Evolutionary conservation across 257 asterid species (phyloP), one percentile per base, ranked within the genome.

Genomic region (Solanum ossicruentum): DNA sequence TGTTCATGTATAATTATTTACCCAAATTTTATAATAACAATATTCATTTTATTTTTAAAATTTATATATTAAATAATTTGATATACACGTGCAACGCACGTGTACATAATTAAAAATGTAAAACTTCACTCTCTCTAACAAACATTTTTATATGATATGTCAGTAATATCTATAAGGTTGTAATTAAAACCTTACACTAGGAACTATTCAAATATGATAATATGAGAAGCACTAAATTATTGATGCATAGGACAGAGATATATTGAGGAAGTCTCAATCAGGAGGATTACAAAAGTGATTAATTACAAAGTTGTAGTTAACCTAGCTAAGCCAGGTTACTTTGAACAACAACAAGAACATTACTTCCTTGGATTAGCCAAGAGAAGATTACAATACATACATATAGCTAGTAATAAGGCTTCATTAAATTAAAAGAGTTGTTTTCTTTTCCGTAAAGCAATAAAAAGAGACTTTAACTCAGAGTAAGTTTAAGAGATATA

Each of bases 401-500:
- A 41, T 7, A 41, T 6, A 4, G 9, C 47, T 41, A 55, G 13
- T 26, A 36, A 55, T 55, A 80, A 80, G 61, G 61, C 28, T 52
- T 57, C 28, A 26, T 28, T 28, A 28, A 28, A 16, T 36, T 58
- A 28, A 16, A 79, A 13, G 9, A 54, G 15, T 17, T 17, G 13
- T 10, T 16, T 16, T 39, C 3, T 2, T 2, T 51, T 28, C 36
- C 36, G 3, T 2, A 32, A 21, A 39, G 52, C 28, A 21, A 70
- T 8, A 5, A 41, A 54, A 71, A 11, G 7, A 71, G 5, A 32
- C 54, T 2, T 39, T 20, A 55, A 63, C 92, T 92, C 81, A 91
- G 97, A 57, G 91, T 93, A 41, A 93, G 92, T 16, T 93, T 95
- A 52, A 92, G 93, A 9, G 92, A 91, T 77, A 93, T 23, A 67